These are phyloP conservation scores for Rhodomyrtus tomentosa DNA, from an alignment of 345 rosid species.

Conservation along the genomic window DNA sequence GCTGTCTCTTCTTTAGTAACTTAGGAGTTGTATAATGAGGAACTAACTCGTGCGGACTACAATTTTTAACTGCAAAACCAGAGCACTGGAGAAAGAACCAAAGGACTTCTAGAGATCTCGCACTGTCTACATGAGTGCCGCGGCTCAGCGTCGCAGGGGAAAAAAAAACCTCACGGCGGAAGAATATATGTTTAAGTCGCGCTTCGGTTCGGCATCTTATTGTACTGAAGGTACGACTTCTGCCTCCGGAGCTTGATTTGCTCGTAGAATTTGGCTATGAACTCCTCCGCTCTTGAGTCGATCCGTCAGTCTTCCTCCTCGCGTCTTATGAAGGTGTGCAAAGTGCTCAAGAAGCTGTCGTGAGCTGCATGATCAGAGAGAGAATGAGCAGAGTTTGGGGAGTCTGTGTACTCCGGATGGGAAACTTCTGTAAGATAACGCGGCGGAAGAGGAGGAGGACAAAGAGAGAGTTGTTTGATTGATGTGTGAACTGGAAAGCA, in stretches of 20 bases:
- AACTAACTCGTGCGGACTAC: background rate
- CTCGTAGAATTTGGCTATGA: constrained; percentile 59
- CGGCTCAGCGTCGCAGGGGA: background rate
- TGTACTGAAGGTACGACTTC: constrained; percentile 44
- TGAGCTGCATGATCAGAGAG: background rate
- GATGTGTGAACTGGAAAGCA: background rate
- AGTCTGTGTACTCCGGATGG: background rate
- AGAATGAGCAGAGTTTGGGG: background rate
- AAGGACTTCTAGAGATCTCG: background rate
- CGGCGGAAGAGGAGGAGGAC: background rate
- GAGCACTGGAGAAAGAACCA: constrained; percentile 37
- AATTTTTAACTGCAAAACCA: background rate
- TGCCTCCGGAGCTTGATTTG: constrained; percentile 81
- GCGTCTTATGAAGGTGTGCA: background rate
- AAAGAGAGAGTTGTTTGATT: background rate
- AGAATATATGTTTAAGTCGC: background rate
- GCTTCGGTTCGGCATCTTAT: constrained; percentile 9
- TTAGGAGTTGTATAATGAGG: background rate
- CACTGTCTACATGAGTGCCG: background rate
- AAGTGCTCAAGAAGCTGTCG: background rate
- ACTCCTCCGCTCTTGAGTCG: constrained; percentile 77
- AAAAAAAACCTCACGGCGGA: background rate
- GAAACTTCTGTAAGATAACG: background rate
- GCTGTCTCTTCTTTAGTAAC: background rate
- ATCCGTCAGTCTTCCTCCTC: constrained; percentile 36